These are phyloP conservation scores for Erythrobasidium hasegawianum DNA, from an alignment of 1,284 basidiomycete genomes.

Conservation along the genomic window DNA sequence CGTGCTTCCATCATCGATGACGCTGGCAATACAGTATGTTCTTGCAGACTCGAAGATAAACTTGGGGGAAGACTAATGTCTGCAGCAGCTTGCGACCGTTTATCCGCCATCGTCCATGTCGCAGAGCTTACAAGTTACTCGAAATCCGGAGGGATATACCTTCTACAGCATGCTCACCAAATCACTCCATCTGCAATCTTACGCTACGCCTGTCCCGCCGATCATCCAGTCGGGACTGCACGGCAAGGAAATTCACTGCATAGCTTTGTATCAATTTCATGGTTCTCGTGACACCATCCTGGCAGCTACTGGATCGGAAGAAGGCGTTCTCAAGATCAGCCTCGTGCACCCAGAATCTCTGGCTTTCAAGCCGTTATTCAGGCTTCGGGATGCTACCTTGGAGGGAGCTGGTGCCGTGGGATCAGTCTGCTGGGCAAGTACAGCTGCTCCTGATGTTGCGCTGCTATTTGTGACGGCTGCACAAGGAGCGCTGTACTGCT, in stretches of 20 bases:
- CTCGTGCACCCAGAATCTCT: neutral
- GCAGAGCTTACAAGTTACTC: constrained; percentile 3
- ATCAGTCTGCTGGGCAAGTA: constrained; percentile 4
- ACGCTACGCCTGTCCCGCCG: neutral
- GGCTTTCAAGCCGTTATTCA: neutral
- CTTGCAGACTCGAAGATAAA: too few relatives aligned
- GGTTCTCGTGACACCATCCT: neutral
- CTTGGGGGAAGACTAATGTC: too few relatives aligned
- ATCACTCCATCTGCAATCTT: neutral
- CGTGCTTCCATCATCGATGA: neutral
- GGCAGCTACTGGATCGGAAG: constrained; percentile 24
- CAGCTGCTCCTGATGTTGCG: neutral
- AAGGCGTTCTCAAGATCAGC: constrained; percentile 19
- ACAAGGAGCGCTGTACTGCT: constrained; percentile 4
- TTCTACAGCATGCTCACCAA: constrained; percentile 16
- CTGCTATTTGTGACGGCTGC: constrained; percentile 22
- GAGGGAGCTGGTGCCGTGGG: constrained; percentile 12
- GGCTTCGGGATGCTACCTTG: constrained; percentile 1
- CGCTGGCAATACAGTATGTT: constrained; percentile 6
- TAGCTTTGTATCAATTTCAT: constrained; percentile 1
- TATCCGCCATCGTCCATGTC: constrained; percentile 7
- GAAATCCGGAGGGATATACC: neutral
- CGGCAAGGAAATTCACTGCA: constrained; percentile 16
- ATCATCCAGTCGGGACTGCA: constrained; percentile 18
- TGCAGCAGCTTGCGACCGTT: constrained; percentile 12